A percentile compares a stretch with the other conserved stretches of the same genome.
Conservation (phyloP, 441 rosid species). For the Omphalea diandra region DNA sequence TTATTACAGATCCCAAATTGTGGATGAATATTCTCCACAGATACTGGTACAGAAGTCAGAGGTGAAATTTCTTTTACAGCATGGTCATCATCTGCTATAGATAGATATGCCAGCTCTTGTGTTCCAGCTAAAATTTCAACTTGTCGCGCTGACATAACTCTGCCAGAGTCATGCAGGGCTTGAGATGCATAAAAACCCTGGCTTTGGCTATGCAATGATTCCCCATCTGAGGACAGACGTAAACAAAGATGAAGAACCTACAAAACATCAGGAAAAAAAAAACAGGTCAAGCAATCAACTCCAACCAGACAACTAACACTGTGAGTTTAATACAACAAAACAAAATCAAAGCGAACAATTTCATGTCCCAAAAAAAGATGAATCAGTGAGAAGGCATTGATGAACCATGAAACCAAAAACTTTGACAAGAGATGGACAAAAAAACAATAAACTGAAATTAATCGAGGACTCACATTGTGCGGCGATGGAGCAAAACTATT, state of each 20-base stretch:
- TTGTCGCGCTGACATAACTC: slow-evolving; percentile 13
- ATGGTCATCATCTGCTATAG: slow-evolving; percentile 18
- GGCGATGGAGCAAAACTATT: slow-evolving; percentile 31
- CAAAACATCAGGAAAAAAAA: slow-evolving; percentile 14
- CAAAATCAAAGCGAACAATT: not conserved
- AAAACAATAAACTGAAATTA: no score
- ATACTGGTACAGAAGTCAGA: slow-evolving; percentile 17
- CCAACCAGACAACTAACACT: not conserved
- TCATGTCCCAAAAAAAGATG: no score
- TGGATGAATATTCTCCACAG: slow-evolving; percentile 16
- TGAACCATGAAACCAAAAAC: no score
- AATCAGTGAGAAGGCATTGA: no score
- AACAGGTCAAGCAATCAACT: slow-evolving; percentile 11
- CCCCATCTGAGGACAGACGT: slow-evolving; percentile 40
- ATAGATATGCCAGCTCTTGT: slow-evolving; percentile 15
- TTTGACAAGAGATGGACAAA: no score
- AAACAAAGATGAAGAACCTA: slow-evolving; percentile 49
- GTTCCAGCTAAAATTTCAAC: slow-evolving; percentile 27
- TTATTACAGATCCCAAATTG: not conserved
- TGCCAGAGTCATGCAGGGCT: slow-evolving; percentile 18
- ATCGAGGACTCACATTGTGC: slow-evolving; percentile 35
- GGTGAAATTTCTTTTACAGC: slow-evolving; percentile 14
- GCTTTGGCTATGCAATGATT: slow-evolving; percentile 29
- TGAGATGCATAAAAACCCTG: slow-evolving; percentile 22
- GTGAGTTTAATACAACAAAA: not conserved